Base-by-base conservation (phyloP, 2,329 filamentous ascomycete genomes). In the Aspergillus felis region DNA sequence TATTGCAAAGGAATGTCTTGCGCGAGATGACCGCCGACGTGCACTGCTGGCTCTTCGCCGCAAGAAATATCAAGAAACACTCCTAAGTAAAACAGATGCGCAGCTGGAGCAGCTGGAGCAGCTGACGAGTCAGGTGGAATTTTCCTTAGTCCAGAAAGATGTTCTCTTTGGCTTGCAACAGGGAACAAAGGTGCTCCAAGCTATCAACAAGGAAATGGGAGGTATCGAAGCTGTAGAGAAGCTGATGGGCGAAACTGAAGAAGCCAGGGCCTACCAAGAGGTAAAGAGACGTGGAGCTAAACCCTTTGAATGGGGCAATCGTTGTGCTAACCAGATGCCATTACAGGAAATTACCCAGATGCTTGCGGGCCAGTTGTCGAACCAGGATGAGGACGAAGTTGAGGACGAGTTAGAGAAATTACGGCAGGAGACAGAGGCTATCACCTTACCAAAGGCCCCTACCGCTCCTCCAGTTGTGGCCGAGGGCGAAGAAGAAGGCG, bases 331-430 rank as follows among this genome's bases (percentile, higher is more conserved):
- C 24, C 12, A 12, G 5, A 17, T 24, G 22, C 10, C 12, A 29
- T 2, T 64, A 63, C 68, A 96, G 90, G 93, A 99, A 79, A 84
- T 99, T 66, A 94, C 88, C 76, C 91, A 96, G 51, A 90, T 97
- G 84, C 84, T 99, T 2, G 90, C 88, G 35, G 90, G 90, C 12
- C 86, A 88, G 66, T 92, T 99, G 79, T 91, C 92, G 14, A 94
- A 92, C 69, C 89, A 95, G 68, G 94, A 99, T 75, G 94, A 99
- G 74, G 93, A 97, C 70, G 94, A 97, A 69, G 94, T 99, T 35
- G 94, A 99, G 72, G 92, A 97, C 69, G 94, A 99, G 77, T 80
- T 99, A 53, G 91, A 90, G 55, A 88, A 87, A 1, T 81, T 99
- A 63, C 89, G 92, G 73, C 81, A 80, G 44, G 86, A 92, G 68